Percentiles rank a stretch among this genome's conserved stretches.
phyloP scores from a whole-genome alignment of 2,329 filamentous ascomycete species.

The Colletotrichum sp. region DNA sequence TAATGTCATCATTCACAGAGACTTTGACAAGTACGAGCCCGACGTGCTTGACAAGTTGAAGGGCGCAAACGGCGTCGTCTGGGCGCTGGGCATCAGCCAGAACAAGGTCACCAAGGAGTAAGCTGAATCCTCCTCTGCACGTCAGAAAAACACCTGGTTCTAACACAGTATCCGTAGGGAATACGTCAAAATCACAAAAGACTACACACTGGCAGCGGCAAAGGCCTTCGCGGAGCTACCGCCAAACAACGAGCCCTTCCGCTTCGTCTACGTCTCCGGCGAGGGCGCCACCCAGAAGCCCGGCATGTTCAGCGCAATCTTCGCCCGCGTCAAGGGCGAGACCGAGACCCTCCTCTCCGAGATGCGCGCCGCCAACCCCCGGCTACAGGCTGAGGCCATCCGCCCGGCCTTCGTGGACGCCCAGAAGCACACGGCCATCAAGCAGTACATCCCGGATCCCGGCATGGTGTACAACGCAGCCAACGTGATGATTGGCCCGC shows the following conservation, averaged over 20 bases:
- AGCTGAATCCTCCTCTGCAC: slow-evolving; percentile 22
- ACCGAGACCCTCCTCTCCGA: slow-evolving; percentile 65
- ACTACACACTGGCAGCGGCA: slow-evolving; percentile 69
- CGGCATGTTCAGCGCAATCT: slow-evolving; percentile 59
- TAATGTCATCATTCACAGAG: slow-evolving; percentile 70
- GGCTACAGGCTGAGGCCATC: slow-evolving; percentile 60
- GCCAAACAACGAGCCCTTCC: slow-evolving; percentile 55
- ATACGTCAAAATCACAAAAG: slow-evolving; percentile 71
- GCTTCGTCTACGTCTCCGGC: slow-evolving; percentile 76
- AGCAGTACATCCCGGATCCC: slow-evolving; percentile 43
- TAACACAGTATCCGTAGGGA: slow-evolving; percentile 40
- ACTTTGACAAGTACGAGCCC: slow-evolving; percentile 67
- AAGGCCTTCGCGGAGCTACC: slow-evolving; percentile 60
- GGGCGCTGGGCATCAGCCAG: slow-evolving; percentile 74
- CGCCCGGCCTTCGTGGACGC: slow-evolving; percentile 66
- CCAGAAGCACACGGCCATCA: slow-evolving; percentile 42
- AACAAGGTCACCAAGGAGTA: slow-evolving; percentile 64
- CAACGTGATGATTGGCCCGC: slow-evolving; percentile 26
- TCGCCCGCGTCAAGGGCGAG: slow-evolving; percentile 70
- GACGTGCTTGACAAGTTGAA: slow-evolving; percentile 62
- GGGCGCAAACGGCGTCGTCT: slow-evolving; percentile 72
- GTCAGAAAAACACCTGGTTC: background rate
- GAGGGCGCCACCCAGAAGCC: slow-evolving; percentile 64
- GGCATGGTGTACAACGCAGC: slow-evolving; percentile 21
- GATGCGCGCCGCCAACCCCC: slow-evolving; percentile 46